These are phyloP conservation scores for Phlyctochytrium bullatum DNA, from an alignment of 192 early-diverging fungal species.

Conservation along the genomic window DNA sequence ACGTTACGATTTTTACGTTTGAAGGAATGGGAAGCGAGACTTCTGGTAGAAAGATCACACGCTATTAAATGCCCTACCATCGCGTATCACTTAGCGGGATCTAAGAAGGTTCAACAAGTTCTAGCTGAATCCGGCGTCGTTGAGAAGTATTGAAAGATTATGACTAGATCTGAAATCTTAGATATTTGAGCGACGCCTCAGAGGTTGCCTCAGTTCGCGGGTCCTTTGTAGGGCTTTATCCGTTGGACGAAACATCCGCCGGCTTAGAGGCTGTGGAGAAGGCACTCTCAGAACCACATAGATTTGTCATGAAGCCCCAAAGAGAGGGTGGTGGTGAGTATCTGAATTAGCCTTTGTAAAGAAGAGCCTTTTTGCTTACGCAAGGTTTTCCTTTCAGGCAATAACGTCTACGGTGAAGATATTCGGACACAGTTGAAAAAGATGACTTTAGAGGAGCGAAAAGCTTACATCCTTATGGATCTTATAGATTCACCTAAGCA, in stretches of 20 bases:
- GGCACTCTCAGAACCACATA: conserved; percentile 62
- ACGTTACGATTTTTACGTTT: neutral
- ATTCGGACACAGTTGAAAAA: conserved; percentile 58
- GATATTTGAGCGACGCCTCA: conserved; percentile 23
- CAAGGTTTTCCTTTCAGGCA: conserved; percentile 25
- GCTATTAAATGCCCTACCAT: conserved; percentile 86
- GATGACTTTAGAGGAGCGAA: conserved; percentile 63
- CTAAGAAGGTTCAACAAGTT: conserved; percentile 96
- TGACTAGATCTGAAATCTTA: conserved; percentile 3
- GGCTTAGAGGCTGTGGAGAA: conserved; percentile 66
- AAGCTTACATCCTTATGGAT: conserved; percentile 95
- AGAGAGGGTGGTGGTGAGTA: conserved; percentile 84
- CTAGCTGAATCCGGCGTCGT: conserved; percentile 75
- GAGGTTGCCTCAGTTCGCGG: conserved; percentile 56
- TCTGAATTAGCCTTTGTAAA: neutral
- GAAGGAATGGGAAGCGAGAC: conserved; percentile 89
- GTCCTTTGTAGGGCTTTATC: conserved; percentile 89
- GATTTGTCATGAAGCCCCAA: conserved; percentile 93
- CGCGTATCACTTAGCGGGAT: conserved; percentile 90
- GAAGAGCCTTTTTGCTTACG: neutral
- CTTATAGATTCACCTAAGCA: conserved; percentile 77
- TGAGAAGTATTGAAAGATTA: conserved; percentile 58
- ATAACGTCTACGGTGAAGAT: conserved; percentile 90
- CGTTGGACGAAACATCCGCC: conserved; percentile 67
- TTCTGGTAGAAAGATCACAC: conserved; percentile 76